Evolutionary conservation across 208 protist genomes (phyloP).

Genomic region (Trypanosoma vivax): DNA sequence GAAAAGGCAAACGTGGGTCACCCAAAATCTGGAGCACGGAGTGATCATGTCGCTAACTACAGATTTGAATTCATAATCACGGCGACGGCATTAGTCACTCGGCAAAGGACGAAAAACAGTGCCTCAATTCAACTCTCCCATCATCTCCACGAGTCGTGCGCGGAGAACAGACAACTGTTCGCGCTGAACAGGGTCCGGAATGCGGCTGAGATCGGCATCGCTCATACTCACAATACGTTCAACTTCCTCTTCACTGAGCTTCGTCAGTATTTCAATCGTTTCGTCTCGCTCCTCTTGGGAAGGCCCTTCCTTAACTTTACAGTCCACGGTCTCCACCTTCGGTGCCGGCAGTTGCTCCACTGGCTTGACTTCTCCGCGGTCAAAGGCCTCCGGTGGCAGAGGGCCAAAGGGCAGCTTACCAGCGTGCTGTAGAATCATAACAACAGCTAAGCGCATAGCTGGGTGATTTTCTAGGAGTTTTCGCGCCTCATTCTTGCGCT

Average conservation of each 20-base stretch:
- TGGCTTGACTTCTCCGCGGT: slow-evolving; percentile 8
- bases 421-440: slow-evolving; percentile 83
- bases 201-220: slow-evolving; percentile 47
- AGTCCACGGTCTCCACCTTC: slow-evolving; percentile 1
- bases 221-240: slow-evolving; percentile 65
- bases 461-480: slow-evolving; percentile 60
- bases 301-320: slow-evolving; percentile 8
- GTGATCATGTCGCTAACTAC: too few relatives aligned
- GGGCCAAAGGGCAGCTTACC: slow-evolving; percentile 35
- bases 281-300: slow-evolving; percentile 53
- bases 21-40: too few relatives aligned
- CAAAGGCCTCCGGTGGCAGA: slow-evolving; percentile 50
- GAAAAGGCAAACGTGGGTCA: too few relatives aligned
- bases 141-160: slow-evolving; percentile 59
- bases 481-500: slow-evolving; percentile 54
- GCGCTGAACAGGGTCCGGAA: slow-evolving; percentile 50
- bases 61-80: too few relatives aligned
- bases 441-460: slow-evolving; percentile 55
- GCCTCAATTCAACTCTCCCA: slow-evolving; percentile 30
- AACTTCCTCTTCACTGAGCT: slow-evolving; percentile 75
- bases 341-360: slow-evolving; percentile 3
- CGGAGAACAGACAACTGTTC: slow-evolving; percentile 63
- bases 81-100: too few relatives aligned
- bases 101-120: background rate
- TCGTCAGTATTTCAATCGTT: slow-evolving; percentile 63